Conservation (phyloP, 805 yeast species). For the Barnettozyma pratensis region DNA sequence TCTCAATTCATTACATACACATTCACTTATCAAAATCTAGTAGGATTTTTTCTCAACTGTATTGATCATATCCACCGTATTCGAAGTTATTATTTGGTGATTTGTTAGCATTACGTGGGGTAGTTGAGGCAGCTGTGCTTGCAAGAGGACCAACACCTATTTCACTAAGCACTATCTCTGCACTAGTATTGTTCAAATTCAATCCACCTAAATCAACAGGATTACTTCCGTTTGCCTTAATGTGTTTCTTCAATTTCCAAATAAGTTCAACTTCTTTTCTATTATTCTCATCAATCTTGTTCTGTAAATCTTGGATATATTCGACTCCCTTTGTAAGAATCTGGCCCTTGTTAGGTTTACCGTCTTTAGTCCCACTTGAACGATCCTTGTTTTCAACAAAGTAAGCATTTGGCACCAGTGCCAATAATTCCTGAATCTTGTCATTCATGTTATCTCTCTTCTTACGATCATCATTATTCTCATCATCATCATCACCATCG, state of each 20-base stretch:
- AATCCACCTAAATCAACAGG: constrained; percentile 29
- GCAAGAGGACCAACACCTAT: constrained; percentile 83
- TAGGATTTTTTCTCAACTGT: constrained; percentile 15
- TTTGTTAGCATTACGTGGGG: constrained; percentile 26
- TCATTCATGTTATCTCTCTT: constrained; percentile 56
- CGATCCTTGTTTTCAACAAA: constrained; percentile 37
- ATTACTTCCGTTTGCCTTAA: constrained; percentile 35
- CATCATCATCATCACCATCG: constrained; percentile 19
- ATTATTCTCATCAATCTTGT: constrained; percentile 71
- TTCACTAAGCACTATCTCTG: constrained; percentile 67
- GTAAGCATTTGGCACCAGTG: constrained; percentile 38
- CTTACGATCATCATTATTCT: constrained; percentile 38
- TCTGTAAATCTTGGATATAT: constrained; percentile 62
- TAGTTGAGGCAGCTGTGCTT: constrained; percentile 19
- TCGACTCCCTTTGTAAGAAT: constrained; percentile 72
- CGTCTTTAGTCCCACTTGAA: constrained; percentile 71
- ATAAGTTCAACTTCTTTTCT: constrained; percentile 72
- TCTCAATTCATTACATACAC: constrained; percentile 1
- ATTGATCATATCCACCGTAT: constrained; percentile 35
- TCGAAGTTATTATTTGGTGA: constrained; percentile 30
- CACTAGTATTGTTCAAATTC: constrained; percentile 62
- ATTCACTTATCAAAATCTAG: neutral
- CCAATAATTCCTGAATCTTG: constrained; percentile 46
- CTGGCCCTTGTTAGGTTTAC: constrained; percentile 83
- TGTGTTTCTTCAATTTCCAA: constrained; percentile 50